Evolutionary conservation across 1,284 basidiomycete species (phyloP).

Genomic region (Tremellales sp.): DNA sequence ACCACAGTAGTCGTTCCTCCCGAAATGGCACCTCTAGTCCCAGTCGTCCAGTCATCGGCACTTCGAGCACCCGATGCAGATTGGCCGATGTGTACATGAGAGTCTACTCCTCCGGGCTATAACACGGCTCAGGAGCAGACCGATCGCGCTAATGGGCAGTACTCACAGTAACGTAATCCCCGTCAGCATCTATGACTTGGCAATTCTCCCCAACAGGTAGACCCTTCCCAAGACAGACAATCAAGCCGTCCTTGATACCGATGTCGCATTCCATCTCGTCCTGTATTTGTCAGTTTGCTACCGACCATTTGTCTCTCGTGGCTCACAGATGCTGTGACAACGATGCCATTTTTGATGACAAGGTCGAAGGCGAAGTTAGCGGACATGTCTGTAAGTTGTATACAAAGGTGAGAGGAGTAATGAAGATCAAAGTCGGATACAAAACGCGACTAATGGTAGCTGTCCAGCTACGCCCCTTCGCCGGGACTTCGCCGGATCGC

Average conservation of each 20-base stretch:
- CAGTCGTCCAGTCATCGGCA: conserved; percentile 28
- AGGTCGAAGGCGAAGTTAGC: conserved; percentile 15
- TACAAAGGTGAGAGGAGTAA: too few species aligned
- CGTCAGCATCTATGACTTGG: conserved; percentile 30
- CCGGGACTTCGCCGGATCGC: too few species aligned
- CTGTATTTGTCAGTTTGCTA: conserved; percentile 1
- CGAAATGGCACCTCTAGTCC: conserved; percentile 22
- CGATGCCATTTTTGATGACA: conserved; percentile 17
- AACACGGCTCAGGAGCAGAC: background rate
- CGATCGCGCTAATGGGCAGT: background rate
- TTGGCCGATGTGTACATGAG: conserved; percentile 31
- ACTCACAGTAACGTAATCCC: conserved; percentile 27
- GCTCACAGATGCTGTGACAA: conserved; percentile 18
- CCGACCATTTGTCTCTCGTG: background rate
- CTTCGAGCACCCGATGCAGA: conserved; percentile 18
- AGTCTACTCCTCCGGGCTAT: conserved; percentile 27
- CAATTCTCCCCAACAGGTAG: conserved; percentile 11
- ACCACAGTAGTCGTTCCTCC: conserved; percentile 31
- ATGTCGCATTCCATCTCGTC: conserved; percentile 26
- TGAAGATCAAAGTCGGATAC: too few species aligned
- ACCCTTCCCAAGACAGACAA: conserved; percentile 18
- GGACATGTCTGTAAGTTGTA: too few species aligned
- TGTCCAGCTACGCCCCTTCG: too few species aligned
- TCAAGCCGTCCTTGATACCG: conserved; percentile 26
- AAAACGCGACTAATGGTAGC: too few species aligned